Evolutionary conservation across 176 grass and related monocot genomes (phyloP).

Genomic region (Otatea glauca): DNA sequence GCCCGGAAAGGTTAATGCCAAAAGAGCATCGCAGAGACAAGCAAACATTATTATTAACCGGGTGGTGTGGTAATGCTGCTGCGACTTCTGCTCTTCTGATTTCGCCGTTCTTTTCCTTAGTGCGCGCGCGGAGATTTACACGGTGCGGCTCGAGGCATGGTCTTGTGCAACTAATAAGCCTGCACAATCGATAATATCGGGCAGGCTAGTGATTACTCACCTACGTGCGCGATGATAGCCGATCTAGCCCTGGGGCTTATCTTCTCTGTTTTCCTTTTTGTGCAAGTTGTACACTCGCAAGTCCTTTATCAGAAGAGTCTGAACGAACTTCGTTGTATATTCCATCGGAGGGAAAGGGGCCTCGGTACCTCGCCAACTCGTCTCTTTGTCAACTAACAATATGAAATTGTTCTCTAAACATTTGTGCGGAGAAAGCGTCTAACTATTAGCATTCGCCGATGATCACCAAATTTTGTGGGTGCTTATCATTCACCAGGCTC

Average conservation of each 20-base stretch:
- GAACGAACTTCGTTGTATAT: neutral
- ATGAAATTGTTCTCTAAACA: neutral
- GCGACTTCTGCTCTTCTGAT: neutral
- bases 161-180: neutral
- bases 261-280: neutral
- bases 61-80: neutral
- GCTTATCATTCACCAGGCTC: neutral
- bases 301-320: neutral
- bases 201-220: neutral
- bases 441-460: neutral
- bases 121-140: neutral
- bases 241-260: neutral
- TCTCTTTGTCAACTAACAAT: neutral
- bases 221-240: neutral
- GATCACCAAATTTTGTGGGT: neutral
- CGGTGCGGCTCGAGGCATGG: neutral
- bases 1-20: neutral
- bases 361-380: neutral
- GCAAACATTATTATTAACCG: neutral
- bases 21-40: neutral
- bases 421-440: neutral
- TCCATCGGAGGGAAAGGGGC: neutral
- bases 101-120: neutral
- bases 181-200: neutral
- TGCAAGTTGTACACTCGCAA: neutral